Evolutionary conservation across 2,329 filamentous ascomycete genomes (phyloP).

Genomic region (Xenosphaeropsis pyriputrescens): DNA sequence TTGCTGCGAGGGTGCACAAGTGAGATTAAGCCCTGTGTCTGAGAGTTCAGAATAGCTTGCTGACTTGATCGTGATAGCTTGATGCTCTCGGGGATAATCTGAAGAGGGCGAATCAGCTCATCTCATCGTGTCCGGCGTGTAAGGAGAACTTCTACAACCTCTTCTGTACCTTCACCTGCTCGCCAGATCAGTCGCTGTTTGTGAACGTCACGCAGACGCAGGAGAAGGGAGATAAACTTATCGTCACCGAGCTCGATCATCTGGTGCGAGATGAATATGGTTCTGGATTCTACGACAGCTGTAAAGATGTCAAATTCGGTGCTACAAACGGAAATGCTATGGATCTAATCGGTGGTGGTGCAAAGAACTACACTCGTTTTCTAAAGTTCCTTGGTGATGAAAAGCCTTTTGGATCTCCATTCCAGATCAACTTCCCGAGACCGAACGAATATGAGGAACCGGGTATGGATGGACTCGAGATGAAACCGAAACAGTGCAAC

Average conservation of each 20-base stretch:
- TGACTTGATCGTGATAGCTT: conserved; percentile 34
- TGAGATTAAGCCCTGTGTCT: conserved; percentile 16
- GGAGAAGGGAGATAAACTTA: conserved; percentile 33
- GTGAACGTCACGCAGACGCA: conserved; percentile 75
- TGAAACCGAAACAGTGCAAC: conserved; percentile 75
- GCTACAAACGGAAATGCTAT: conserved; percentile 88
- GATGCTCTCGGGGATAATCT: conserved; percentile 71
- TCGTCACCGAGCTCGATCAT: conserved; percentile 87
- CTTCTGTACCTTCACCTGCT: conserved; percentile 97
- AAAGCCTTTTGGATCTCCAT: conserved; percentile 77
- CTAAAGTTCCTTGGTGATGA: conserved; percentile 89
- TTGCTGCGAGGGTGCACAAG: conserved; percentile 75
- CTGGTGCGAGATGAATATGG: conserved; percentile 76
- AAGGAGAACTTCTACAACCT: conserved; percentile 97
- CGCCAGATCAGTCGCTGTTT: conserved; percentile 89
- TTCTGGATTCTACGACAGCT: conserved; percentile 84
- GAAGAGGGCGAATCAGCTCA: conserved; percentile 73
- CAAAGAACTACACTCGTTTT: conserved; percentile 76
- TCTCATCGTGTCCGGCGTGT: conserved; percentile 89
- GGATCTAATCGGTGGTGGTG: conserved; percentile 88
- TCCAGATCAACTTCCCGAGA: conserved; percentile 88
- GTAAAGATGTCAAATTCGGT: conserved; percentile 97
- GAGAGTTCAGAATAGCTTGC: neutral
- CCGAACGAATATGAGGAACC: conserved; percentile 42
- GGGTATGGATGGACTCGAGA: conserved; percentile 56